Evolutionary conservation across 2,329 filamentous ascomycete genomes (phyloP).

Genomic region (Pochonia chlamydosporia): DNA sequence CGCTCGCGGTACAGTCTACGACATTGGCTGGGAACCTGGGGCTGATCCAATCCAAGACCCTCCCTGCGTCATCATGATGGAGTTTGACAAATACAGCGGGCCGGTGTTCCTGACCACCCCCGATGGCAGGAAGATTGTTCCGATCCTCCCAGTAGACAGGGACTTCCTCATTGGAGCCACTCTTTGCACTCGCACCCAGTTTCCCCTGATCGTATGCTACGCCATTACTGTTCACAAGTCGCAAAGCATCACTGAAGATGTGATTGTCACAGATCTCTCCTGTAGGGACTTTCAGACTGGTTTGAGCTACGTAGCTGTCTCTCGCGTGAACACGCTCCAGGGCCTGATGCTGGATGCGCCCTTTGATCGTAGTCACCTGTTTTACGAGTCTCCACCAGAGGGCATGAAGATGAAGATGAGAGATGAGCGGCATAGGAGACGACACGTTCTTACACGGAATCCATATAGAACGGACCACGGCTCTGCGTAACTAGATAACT

Average conservation of each 20-base stretch:
- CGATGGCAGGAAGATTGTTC: conserved; percentile 8
- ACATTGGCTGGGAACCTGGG: conserved; percentile 11
- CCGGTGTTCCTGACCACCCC: conserved; percentile 9
- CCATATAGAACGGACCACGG: background rate
- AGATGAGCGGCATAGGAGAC: background rate
- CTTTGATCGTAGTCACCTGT: too few species aligned
- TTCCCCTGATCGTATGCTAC: too few species aligned
- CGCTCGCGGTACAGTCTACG: conserved; percentile 11
- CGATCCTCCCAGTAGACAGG: conserved; percentile 9
- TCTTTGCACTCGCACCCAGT: conserved; percentile 7
- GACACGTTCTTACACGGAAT: background rate
- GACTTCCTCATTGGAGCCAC: conserved; percentile 8
- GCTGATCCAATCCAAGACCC: conserved; percentile 10
- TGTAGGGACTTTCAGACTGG: too few species aligned
- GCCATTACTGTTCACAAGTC: too few species aligned
- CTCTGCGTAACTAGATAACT: background rate
- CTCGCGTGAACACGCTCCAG: too few species aligned
- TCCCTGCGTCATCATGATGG: conserved; percentile 10
- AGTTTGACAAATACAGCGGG: conserved; percentile 11
- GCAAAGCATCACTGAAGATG: too few species aligned
- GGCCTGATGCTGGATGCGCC: too few species aligned
- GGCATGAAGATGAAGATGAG: too few species aligned
- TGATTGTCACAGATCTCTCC: too few species aligned
- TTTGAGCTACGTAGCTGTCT: too few species aligned
- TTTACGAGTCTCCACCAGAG: too few species aligned